Base-by-base conservation (phyloP, 352 stramenopile genomes). In the Globisporangium emineosum region DNA sequence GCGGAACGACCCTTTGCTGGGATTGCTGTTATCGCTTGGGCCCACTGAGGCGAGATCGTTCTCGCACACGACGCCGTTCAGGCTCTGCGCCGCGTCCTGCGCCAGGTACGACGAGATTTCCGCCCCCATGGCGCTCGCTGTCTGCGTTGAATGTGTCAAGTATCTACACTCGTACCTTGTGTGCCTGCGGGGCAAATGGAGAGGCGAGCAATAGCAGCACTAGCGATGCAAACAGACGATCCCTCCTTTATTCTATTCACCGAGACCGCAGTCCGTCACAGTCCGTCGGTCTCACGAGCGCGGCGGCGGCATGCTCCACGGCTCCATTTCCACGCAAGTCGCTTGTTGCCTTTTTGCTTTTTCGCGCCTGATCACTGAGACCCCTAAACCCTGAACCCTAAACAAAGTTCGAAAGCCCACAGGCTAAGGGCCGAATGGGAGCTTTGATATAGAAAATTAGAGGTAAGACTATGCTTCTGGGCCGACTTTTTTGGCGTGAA, bases 61-160 rank as follows among this genome's bases (percentile, higher is more conserved):
- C 45, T 82, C 75, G 8, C 74, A 59, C 15, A 81, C 30, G 53
- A 86, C 72, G 15, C 77, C 77, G 54, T 86, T 79, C 57, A 80
- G 62, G 25, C 65, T 77, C 47, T 69, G 62, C 47, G 65, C 27
- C 1, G 66, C 73, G 53, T 86, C 77, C 54, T 83, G 72, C 60
- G 81, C 77, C 5, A 83, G 56, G 51, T 51, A 76, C 40, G 60
- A 68, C 29, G 77, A 83, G 43, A 86, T 56, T 52, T 83, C 77
- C 5, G 68, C 72, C 12, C 77, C 77, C 77, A 86, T 86, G 25
- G 8, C 27, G 5, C 37, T 42, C 7, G 5, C 9, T 37, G 33
- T 2, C 37, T 43, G 19, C 37, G 13, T 43, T 43, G 13, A n/a
- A 15, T 43, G 37, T 15, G 19, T 43, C 7, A 12, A 43, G 3